Percentiles rank a stretch among this genome's conserved stretches.
Conservation (phyloP, 1,139 yeast species). For the Nakaseomyces bracarensis region DNA sequence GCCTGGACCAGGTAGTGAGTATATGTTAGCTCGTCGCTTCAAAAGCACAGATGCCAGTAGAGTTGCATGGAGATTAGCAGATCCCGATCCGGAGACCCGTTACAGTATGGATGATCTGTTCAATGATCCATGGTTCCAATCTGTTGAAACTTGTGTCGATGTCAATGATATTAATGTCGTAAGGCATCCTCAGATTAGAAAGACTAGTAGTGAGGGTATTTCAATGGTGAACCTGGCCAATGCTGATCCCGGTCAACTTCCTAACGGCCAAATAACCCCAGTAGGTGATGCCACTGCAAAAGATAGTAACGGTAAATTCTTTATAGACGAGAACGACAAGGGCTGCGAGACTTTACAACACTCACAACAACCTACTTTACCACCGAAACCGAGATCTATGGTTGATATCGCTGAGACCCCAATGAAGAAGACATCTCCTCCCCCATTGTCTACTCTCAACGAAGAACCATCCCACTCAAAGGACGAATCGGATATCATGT, state of each 20-base stretch:
- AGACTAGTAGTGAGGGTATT: slow-evolving; percentile 5
- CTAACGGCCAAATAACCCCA: neutral
- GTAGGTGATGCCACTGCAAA: neutral
- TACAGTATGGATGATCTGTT: slow-evolving; percentile 48
- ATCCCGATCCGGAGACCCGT: slow-evolving; percentile 48
- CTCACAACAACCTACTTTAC: slow-evolving; percentile 10
- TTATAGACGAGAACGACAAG: slow-evolving; percentile 1
- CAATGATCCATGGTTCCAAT: slow-evolving; percentile 56
- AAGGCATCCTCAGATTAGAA: slow-evolving; percentile 20
- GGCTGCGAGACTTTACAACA: slow-evolving; percentile 7
- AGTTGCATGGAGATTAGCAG: slow-evolving; percentile 69
- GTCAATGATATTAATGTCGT: slow-evolving; percentile 17
- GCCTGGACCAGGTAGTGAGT: slow-evolving; percentile 60
- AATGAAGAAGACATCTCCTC: neutral
- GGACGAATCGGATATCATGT: neutral
- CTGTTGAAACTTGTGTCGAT: slow-evolving; percentile 48
- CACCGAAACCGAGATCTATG: slow-evolving; percentile 19
- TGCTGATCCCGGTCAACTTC: neutral
- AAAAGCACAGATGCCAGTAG: slow-evolving; percentile 53
- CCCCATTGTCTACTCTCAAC: neutral
- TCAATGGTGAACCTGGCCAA: slow-evolving; percentile 7
- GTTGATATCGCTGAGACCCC: slow-evolving; percentile 23
- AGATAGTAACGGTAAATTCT: neutral
- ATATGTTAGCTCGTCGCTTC: slow-evolving; percentile 53
- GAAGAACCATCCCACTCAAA: neutral